These are phyloP conservation scores for Phallus indusiatus DNA, from an alignment of 768 basidiomycete species.

Conservation along the genomic window DNA sequence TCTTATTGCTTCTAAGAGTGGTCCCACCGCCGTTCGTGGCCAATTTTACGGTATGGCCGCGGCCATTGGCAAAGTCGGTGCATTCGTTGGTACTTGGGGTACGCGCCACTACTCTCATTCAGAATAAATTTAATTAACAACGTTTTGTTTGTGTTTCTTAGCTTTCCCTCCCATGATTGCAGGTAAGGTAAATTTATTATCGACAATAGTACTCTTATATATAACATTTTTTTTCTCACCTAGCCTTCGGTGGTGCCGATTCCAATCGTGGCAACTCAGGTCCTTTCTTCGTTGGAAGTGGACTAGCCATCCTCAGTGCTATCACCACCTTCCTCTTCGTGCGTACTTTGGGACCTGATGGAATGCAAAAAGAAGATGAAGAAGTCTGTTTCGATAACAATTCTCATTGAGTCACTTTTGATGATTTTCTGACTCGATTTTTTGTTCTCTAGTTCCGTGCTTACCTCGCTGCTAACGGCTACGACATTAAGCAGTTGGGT, in stretches of 20 bases:
- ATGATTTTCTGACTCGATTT: not conserved
- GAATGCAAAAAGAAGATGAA: slow-evolving; percentile 69
- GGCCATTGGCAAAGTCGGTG: slow-evolving; percentile 72
- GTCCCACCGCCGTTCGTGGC: slow-evolving; percentile 26
- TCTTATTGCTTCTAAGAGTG: slow-evolving; percentile 30
- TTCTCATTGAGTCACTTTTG: not conserved
- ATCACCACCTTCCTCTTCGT: slow-evolving; percentile 64
- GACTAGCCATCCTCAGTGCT: slow-evolving; percentile 70
- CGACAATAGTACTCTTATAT: not conserved
- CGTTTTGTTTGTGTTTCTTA: slow-evolving; percentile 17
- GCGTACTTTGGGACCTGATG: slow-evolving; percentile 62
- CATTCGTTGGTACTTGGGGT: slow-evolving; percentile 79
- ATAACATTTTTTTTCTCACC: not conserved
- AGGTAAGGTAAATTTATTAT: slow-evolving; percentile 26
- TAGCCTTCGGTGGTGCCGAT: slow-evolving; percentile 52
- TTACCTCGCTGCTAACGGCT: slow-evolving; percentile 73
- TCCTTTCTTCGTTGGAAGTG: slow-evolving; percentile 80
- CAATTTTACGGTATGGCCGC: slow-evolving; percentile 26
- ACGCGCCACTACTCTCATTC: slow-evolving; percentile 18
- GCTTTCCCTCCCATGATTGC: slow-evolving; percentile 60
- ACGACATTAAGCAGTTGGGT: slow-evolving; percentile 70
- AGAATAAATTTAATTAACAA: not conserved
- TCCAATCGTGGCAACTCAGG: slow-evolving; percentile 62
- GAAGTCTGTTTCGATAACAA: slow-evolving; percentile 31
- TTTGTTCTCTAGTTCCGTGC: slow-evolving; percentile 51